phyloP scores from a whole-genome alignment of 768 basidiomycete species.

The Glaciozyma martinii region DNA sequence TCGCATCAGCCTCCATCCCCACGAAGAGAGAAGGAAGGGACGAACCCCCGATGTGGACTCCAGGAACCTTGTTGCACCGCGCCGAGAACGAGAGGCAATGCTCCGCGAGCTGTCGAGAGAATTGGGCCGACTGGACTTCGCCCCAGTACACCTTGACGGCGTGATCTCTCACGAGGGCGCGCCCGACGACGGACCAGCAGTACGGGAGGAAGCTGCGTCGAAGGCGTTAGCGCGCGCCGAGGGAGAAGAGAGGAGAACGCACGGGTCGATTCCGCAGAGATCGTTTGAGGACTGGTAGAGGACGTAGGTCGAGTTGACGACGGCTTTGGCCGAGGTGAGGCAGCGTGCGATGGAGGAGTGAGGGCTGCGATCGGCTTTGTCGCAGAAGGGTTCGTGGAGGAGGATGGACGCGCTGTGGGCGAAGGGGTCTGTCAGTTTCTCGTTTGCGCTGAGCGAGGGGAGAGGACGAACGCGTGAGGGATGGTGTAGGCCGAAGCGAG shows the following conservation, averaged over 20 bases:
- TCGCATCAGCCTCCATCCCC: background rate
- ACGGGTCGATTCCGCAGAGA: slow-evolving; percentile 25
- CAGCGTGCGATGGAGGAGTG: slow-evolving; percentile 19
- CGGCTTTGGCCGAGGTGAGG: slow-evolving; percentile 19
- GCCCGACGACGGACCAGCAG: slow-evolving; percentile 20
- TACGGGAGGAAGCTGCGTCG: slow-evolving; percentile 24
- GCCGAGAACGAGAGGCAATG: slow-evolving; percentile 15
- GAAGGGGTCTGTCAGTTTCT: background rate
- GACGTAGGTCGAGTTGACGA: slow-evolving; percentile 25
- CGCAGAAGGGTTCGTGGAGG: slow-evolving; percentile 24
- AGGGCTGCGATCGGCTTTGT: slow-evolving; percentile 13
- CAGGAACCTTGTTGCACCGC: slow-evolving; percentile 3
- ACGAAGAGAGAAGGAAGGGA: background rate
- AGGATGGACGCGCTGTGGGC: slow-evolving; percentile 23
- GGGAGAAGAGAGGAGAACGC: background rate
- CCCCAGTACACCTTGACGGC: slow-evolving; percentile 20
- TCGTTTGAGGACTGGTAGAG: slow-evolving; percentile 19
- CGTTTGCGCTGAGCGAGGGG: background rate
- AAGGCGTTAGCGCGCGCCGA: background rate
- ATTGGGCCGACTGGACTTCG: slow-evolving; percentile 8
- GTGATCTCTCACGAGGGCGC: slow-evolving; percentile 24
- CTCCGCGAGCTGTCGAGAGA: slow-evolving; percentile 9
- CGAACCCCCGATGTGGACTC: slow-evolving; percentile 10
- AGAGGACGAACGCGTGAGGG: slow-evolving; percentile 22
- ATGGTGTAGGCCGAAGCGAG: slow-evolving; percentile 20